phyloP scores from a whole-genome alignment of 306 rosid species.

The Lablab purpureus region DNA sequence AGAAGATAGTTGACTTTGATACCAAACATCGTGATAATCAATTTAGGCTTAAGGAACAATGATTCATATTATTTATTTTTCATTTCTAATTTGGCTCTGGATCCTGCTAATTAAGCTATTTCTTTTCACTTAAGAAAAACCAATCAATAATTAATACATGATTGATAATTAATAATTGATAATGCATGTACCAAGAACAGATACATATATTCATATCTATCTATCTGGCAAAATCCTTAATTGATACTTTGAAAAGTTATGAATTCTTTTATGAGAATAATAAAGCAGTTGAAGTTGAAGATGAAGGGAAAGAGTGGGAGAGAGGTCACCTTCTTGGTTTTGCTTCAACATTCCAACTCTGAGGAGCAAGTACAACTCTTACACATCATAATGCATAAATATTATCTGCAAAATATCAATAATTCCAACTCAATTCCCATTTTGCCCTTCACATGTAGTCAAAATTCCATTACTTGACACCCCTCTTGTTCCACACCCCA shows the following conservation, averaged over 20 bases:
- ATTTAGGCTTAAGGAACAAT: not conserved
- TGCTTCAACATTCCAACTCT: slow-evolving; percentile 86
- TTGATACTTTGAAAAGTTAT: not conserved
- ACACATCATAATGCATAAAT: slow-evolving; percentile 43
- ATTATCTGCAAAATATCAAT: slow-evolving; percentile 51
- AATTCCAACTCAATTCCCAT: slow-evolving; percentile 45
- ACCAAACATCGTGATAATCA: not conserved
- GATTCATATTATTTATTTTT: not conserved
- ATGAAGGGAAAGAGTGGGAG: slow-evolving; percentile 65
- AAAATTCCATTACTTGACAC: slow-evolving; percentile 42
- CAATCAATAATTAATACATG: not conserved
- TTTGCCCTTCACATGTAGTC: slow-evolving; percentile 45
- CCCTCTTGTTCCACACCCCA: slow-evolving; percentile 44
- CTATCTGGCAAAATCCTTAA: slow-evolving; percentile 28
- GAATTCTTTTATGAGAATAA: slow-evolving; percentile 11
- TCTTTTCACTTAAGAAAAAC: not conserved
- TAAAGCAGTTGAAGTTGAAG: slow-evolving; percentile 39
- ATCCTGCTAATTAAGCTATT: slow-evolving; percentile 10
- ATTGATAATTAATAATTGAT: not conserved
- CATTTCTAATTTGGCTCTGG: not conserved
- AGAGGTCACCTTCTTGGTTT: slow-evolving; percentile 79
- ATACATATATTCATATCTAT: not conserved
- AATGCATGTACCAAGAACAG: not conserved
- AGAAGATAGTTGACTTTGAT: slow-evolving; percentile 23
- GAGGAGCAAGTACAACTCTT: slow-evolving; percentile 62